Base-by-base conservation (phyloP, 352 stramenopile species). In the Peronospora belbahrii region DNA sequence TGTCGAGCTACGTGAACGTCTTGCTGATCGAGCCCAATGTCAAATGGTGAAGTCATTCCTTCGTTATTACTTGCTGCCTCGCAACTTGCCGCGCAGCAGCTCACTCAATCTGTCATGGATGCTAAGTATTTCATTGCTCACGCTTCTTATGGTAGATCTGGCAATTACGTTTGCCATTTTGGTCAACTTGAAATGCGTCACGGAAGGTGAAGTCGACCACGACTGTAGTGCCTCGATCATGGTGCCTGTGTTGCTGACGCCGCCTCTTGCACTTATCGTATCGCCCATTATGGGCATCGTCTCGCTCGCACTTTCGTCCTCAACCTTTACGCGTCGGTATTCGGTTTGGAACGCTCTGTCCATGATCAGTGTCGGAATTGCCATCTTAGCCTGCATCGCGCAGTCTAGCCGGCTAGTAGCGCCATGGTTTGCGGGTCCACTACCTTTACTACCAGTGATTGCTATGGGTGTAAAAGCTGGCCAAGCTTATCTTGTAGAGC, bases 101-200 rank as follows among this genome's bases (percentile, higher is more conserved):
- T 83, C 67, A 22, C 47, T 88, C 13, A 72, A 74, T 20, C 38
- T 78, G 20, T 61, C 66, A 31, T 90, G 79, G 79, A 82, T 86
- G 61, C 49, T 87, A 17, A 82, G 68, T 25, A 72, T 79, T 20
- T 70, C 75, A 20, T 44, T 90, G 24, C 46, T 88, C 13, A 57
- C 58, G 30, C 60, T 88, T 28, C 61, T 90, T 15, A 84, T 90
- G 67, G 57, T 85, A 23, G 78, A 90, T 44, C 44, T 90, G 27
- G 75, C 73, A n/a, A 86, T 83, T 48, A 85, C 78, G 31, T 82
- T 88, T 32, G 75, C 74, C 35, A 84, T 86, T 40, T 63, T 90
- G 30, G 75, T 83, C 13, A 90, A 90, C 45, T 54, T 90, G 17
- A 83, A 85, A 45, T 90, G 78, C 35, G 78, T 88, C 19, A 83